Conservation (phyloP, 306 rosid species). For the Rosa persica region DNA sequence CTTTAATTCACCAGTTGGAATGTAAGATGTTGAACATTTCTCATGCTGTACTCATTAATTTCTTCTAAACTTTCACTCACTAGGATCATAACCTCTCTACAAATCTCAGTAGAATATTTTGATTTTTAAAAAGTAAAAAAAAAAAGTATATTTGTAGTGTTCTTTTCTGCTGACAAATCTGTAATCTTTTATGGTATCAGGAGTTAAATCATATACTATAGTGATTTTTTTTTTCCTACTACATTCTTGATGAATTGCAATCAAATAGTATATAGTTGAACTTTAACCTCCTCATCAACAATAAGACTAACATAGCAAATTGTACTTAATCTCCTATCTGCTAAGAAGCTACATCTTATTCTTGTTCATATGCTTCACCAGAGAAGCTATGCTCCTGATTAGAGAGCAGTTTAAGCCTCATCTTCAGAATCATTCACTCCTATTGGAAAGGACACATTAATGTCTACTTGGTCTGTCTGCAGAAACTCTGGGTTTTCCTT, state of each 20-base stretch:
- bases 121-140: neutral
- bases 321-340: neutral
- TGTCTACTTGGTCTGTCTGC: neutral
- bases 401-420: neutral
- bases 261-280: neutral
- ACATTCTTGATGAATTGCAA: neutral
- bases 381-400: neutral
- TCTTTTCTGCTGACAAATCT: neutral
- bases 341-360: neutral
- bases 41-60: neutral
- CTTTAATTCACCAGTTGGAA: neutral
- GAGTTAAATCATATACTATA: neutral
- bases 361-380: slow-evolving; percentile 5
- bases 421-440: neutral
- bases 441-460: neutral
- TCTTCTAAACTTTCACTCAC: neutral
- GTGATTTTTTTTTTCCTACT: neutral
- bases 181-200: neutral
- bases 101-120: neutral
- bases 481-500: neutral
- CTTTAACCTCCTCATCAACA: neutral
- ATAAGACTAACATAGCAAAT: neutral
- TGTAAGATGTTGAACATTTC: neutral
- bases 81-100: neutral
- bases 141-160: neutral